A percentile compares a stretch with the other conserved stretches of the same genome.
Conservation (phyloP, 2,329 filamentous ascomycete species). For the Annulohypoxylon truncatum region DNA sequence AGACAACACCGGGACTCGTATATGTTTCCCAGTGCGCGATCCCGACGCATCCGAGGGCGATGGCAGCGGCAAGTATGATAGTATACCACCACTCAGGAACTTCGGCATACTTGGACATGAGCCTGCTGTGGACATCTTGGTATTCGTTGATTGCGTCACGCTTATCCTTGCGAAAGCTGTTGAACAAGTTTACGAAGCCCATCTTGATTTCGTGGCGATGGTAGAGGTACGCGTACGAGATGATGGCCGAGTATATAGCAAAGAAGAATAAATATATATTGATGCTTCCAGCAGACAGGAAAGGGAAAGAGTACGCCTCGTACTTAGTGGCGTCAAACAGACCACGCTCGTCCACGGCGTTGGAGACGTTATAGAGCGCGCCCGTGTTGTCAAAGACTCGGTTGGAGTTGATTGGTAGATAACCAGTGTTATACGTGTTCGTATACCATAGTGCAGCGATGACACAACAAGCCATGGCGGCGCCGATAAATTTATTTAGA, state of each 20-base stretch:
- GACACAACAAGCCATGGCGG: slow-evolving; percentile 66
- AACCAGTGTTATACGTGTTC: slow-evolving; percentile 67
- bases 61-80: slow-evolving; percentile 55
- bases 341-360: slow-evolving; percentile 49
- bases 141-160: slow-evolving; percentile 47
- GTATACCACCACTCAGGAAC: slow-evolving; percentile 68
- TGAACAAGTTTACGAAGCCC: slow-evolving; percentile 61
- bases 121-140: slow-evolving; percentile 44
- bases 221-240: slow-evolving; percentile 64
- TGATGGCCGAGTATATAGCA: slow-evolving; percentile 63
- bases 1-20: slow-evolving; percentile 63
- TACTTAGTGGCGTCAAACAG: slow-evolving; percentile 61
- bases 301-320: slow-evolving; percentile 63
- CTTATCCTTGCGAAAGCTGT: slow-evolving; percentile 58
- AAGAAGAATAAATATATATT: slow-evolving; percentile 67
- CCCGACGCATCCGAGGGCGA: slow-evolving; percentile 60
- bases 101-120: slow-evolving; percentile 49
- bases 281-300: slow-evolving; percentile 62
- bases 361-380: slow-evolving; percentile 58
- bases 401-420: slow-evolving; percentile 62
- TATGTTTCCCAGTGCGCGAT: slow-evolving; percentile 63
- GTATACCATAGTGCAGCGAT: slow-evolving; percentile 68
- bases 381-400: slow-evolving; percentile 63
- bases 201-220: slow-evolving; percentile 63
- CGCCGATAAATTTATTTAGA: slow-evolving; percentile 70